Evolutionary conservation across 169 alveolate species (phyloP).

Genomic region (Amoebophrya sp.): DNA sequence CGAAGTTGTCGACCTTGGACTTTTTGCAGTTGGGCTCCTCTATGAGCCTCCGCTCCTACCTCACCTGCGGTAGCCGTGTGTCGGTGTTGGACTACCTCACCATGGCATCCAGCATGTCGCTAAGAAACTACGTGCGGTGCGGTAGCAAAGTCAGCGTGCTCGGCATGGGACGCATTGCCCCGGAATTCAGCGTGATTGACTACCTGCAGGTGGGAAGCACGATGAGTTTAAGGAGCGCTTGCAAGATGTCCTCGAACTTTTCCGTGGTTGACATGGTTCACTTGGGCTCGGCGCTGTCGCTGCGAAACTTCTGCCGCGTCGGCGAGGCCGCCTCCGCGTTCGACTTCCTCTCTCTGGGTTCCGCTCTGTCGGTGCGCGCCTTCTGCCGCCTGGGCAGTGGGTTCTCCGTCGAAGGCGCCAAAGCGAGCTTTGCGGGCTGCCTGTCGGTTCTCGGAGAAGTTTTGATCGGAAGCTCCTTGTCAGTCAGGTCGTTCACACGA

Average conservation of each 20-base stretch:
- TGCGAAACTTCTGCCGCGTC: conserved; percentile 14
- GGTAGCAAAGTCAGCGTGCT: neutral
- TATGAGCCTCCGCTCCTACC: neutral
- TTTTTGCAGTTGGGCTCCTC: neutral
- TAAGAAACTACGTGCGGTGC: neutral
- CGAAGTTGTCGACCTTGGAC: neutral
- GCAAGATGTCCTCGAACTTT: neutral
- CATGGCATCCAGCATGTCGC: neutral
- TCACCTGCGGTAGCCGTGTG: neutral
- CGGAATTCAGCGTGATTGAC: neutral
- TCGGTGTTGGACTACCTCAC: neutral
- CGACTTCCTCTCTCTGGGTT: neutral
- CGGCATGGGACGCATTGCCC: neutral
- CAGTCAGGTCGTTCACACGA: neutral
- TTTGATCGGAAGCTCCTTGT: conserved; percentile 1
- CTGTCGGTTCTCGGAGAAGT: neutral
- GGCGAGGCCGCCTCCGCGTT: neutral
- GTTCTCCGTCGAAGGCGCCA: neutral
- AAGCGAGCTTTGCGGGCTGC: neutral
- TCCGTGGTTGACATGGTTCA: neutral
- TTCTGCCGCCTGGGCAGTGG: neutral
- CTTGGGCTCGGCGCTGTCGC: conserved; percentile 24
- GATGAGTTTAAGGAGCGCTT: neutral
- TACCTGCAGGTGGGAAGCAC: conserved; percentile 6
- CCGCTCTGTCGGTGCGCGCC: neutral